Evolutionary conservation across 495 filamentous ascomycete genomes (phyloP).

Genomic region (Penicillium chermesinum): DNA sequence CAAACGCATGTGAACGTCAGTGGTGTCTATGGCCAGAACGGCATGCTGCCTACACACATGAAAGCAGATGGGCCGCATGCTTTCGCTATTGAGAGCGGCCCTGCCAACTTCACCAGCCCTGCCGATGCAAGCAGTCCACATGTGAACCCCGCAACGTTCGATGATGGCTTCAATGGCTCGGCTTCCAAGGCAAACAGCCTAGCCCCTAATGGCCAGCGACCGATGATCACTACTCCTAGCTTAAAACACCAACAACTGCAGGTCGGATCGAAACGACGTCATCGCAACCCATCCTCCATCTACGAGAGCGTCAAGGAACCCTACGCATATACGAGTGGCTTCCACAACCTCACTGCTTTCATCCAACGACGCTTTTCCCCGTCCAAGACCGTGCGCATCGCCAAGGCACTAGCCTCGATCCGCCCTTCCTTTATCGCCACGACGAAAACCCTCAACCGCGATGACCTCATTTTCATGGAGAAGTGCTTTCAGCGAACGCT

Average conservation of each 20-base stretch:
- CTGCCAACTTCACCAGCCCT: slow-evolving; percentile 59
- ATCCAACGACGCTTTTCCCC: slow-evolving; percentile 69
- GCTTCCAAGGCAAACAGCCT: slow-evolving; percentile 31
- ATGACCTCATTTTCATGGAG: slow-evolving; percentile 96
- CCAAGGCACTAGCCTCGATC: slow-evolving; percentile 80
- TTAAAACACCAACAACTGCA: slow-evolving; percentile 48
- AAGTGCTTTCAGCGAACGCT: slow-evolving; percentile 91
- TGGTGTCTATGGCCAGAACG: slow-evolving; percentile 39
- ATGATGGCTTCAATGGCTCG: slow-evolving; percentile 30
- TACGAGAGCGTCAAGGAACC: slow-evolving; percentile 86
- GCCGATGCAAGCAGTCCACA: slow-evolving; percentile 48
- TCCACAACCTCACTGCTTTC: slow-evolving; percentile 81
- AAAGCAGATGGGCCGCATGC: slow-evolving; percentile 56
- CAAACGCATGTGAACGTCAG: slow-evolving; percentile 38
- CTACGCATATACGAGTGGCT: slow-evolving; percentile 83
- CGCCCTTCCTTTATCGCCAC: slow-evolving; percentile 90
- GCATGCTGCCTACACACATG: slow-evolving; percentile 38
- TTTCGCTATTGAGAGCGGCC: slow-evolving; percentile 65
- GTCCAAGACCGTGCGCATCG: slow-evolving; percentile 69
- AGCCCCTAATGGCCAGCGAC: slow-evolving; percentile 34
- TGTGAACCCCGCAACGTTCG: slow-evolving; percentile 34
- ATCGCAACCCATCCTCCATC: slow-evolving; percentile 73
- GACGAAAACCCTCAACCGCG: slow-evolving; percentile 70
- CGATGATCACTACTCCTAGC: slow-evolving; percentile 39
- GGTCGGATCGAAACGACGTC: slow-evolving; percentile 44